Evolutionary conservation across 2,329 filamentous ascomycete genomes (phyloP), one percentile per base, ranked within the genome.

Genomic region (Arthrobotrys iridis): DNA sequence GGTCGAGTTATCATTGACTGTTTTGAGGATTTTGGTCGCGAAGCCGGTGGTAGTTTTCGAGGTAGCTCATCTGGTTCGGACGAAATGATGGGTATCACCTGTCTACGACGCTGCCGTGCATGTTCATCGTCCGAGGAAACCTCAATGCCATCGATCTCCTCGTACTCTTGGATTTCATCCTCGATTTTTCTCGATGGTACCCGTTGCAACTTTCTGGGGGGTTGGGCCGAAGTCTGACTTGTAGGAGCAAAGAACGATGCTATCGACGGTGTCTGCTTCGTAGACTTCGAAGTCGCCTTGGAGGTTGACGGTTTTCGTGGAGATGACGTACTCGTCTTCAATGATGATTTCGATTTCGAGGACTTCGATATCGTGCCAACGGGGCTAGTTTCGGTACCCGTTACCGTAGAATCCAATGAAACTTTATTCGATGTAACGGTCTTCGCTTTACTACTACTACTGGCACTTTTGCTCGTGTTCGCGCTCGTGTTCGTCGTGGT

Each of bases 11-110:
- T 67, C 6, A 33, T 45, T 13, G 57, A 33, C 13, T 28, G 40
- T 4, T 60, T 24, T 4, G 40, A 28, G 7, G 43, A 15, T 15
- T 52, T 60, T 28, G 37, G 30, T n/a, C 64, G 62, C 13, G 46
- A 24, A 33, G 48, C n/a, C 6, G 63, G 57, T 35, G 71, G 71
- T 6, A 68, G 57, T 41, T 75, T 75, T 35, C 71, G 52, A 22
- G 71, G 71, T 24, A 75, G 40, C 33, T 75, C 71, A 43, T 75
- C 71, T n/a, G 71, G 71, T 28, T 75, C 71, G 13, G 71, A 75
- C 4, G 71, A 75, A 10, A 75, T 58, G n/a, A 75, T 75, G n/a
- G 71, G 71, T 52, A 75, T 48, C 11, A 75, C 48, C 13, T 63
- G 55, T 33, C 48, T 60, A 7, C 71, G 63, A 4, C 57, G 63